Conservation (phyloP, 2,329 filamentous ascomycete genomes). For the Claviceps quebecensis region DNA sequence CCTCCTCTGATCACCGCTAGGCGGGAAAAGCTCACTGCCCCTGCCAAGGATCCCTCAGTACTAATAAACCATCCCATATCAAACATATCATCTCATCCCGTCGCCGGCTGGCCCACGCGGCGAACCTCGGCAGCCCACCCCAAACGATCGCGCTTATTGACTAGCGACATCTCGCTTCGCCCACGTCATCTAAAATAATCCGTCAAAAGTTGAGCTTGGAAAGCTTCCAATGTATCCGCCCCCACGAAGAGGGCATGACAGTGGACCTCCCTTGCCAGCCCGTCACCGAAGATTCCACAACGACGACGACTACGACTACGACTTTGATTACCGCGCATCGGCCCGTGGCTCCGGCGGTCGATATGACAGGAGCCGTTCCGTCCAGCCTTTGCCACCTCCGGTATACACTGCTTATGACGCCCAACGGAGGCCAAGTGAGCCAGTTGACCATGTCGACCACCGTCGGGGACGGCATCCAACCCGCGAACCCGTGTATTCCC, state of each 20-base stretch:
- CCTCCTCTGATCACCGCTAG: background rate
- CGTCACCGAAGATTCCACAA: background rate
- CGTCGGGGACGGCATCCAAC: background rate
- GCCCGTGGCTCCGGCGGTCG: background rate
- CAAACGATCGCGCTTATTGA: background rate
- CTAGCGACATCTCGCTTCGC: background rate
- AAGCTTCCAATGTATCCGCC: background rate
- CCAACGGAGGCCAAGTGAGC: background rate
- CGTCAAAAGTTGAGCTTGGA: background rate
- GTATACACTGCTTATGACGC: background rate
- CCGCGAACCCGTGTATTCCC: background rate
- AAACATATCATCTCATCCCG: background rate
- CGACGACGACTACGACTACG: background rate
- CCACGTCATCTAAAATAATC: background rate
- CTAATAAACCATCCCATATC: background rate
- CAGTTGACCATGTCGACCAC: background rate
- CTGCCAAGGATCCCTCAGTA: background rate
- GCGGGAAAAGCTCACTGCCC: background rate
- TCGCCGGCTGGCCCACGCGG: no score
- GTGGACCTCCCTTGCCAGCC: constrained; percentile 1
- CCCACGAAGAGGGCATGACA: constrained; percentile 2
- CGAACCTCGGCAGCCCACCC: background rate
- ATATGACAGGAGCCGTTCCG: background rate
- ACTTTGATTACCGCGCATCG: background rate
- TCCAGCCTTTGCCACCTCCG: background rate